Evolutionary conservation across 2,329 filamentous ascomycete genomes (phyloP), one percentile per base, ranked within the genome.

Genomic region (Pestalotiopsis sp.): DNA sequence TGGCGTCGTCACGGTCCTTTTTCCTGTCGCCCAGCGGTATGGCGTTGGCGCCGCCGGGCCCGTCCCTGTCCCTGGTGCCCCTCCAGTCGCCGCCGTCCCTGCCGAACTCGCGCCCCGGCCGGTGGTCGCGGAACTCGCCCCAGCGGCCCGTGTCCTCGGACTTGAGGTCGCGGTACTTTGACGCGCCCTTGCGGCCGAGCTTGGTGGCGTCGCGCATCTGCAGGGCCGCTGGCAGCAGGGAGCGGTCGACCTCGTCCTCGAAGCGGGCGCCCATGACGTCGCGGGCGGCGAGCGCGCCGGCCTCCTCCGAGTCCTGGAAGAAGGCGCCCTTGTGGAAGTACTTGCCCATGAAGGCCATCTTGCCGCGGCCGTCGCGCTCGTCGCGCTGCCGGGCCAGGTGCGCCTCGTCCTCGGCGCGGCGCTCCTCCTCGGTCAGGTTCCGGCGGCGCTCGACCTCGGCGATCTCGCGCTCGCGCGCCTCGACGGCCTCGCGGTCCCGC

Each of bases 281-380:
- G 61, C 96, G 87, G 77, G 91, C 88, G 71, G 93, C 90, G 60
- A 98, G 84, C 0, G 93, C 93, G 71, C 93, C 90, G 17, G 89
- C 90, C 73, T 91, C 89, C 65, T 91, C 87, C 74, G 97, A 93
- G 66, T 95, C 93, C 73, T 92, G 92, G 84, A 93, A 98, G 83
- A 98, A 99, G 17, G 96, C 96, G 63, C 96, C 96, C 82, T 95
- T 95, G 85, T 99, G 96, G 81, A 93, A 95, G 83, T 98, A 99
- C 78, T 95, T 94, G 77, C 98, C 95, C 92, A 98, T 93, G 79
- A 90, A 98, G 1, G 88, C 88, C 86, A 96, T 93, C 81, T 95
- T 92, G 66, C 94, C 94, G 70, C 92, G 91, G 64, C 85, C 81
- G 70, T 92, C 90, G 75, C 93, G 93, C 71, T 97, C 94, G 71